Evolutionary conservation across 495 filamentous ascomycete genomes (phyloP).

Genomic region (Aspergillus nanangensis): DNA sequence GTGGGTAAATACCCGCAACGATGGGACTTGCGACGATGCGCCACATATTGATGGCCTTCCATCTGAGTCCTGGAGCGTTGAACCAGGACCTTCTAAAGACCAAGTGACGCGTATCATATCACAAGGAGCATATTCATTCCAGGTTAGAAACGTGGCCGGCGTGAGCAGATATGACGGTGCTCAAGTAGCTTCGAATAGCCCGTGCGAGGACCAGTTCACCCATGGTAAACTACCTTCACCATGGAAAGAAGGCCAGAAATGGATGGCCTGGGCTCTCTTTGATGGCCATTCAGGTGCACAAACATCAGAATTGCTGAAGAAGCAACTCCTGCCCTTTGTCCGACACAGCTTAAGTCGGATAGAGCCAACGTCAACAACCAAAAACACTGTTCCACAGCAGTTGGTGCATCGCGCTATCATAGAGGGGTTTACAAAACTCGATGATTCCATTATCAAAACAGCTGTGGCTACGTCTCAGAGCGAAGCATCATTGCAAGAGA

Average conservation of each 20-base stretch:
- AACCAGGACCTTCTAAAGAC: conserved; percentile 17
- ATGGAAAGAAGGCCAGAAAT: conserved; percentile 26
- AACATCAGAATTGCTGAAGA: conserved; percentile 36
- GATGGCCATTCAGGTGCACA: conserved; percentile 49
- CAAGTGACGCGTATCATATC: conserved; percentile 25
- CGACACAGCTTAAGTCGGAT: conserved; percentile 21
- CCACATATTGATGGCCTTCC: conserved; percentile 15
- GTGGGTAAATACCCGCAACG: conserved; percentile 12
- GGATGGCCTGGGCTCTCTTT: conserved; percentile 46
- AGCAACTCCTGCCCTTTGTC: conserved; percentile 39
- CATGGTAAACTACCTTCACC: conserved; percentile 42
- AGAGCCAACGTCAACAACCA: conserved; percentile 16
- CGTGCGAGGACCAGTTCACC: conserved; percentile 44
- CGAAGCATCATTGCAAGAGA: conserved; percentile 16
- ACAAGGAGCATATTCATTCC: conserved; percentile 26
- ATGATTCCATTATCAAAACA: conserved; percentile 43
- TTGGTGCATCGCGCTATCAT: conserved; percentile 38
- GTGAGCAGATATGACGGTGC: conserved; percentile 41
- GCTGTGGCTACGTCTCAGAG: conserved; percentile 27
- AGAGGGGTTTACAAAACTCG: conserved; percentile 44
- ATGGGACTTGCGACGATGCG: conserved; percentile 14
- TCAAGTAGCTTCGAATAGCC: conserved; percentile 41
- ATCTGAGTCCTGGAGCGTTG: conserved; percentile 7
- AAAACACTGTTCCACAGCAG: conserved; percentile 13
- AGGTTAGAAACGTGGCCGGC: conserved; percentile 19